Evolutionary conservation across 805 yeast genomes (phyloP), one percentile per base, ranked within the genome.

Genomic region (Candida gorgasii): DNA sequence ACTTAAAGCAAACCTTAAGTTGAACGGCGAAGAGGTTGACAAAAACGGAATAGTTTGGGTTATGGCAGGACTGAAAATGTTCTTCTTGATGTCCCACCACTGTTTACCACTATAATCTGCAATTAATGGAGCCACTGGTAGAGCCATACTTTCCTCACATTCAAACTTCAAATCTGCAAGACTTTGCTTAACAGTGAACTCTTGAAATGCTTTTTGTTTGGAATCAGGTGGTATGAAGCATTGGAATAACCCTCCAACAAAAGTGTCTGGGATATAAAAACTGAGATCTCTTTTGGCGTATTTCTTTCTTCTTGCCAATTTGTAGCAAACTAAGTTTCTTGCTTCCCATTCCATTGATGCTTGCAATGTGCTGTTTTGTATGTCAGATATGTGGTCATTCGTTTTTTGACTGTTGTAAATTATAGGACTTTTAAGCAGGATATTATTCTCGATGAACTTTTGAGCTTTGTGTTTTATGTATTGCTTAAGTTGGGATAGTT

Each of bases 161-260:
- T 43, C 36, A 27, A 69, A 50, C 1, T 58, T 53, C 27, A 60
- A 51, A 1, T 47, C 42, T 17, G 51, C 44, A 11, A 55, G 35
- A 9, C 46, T 45, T 5, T 47, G 40, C 6, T 42, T 15, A 1
- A 47, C 41, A 8, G 43, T 22, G 19, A 54, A 47, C 30, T 45
- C 20, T 40, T 47, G 43, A 57, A 53, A 39, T 51, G 60, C 20
- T 38, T 45, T 33, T 15, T 26, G 34, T 42, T 65, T 69, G 4
- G 48, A 49, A 1, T 53, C 59, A 14, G 53, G 44, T 2, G 70
- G 52, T 1, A 74, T 44, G 9, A 70, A 61, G 51, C 86, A 80
- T 42, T 71, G 70, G 57, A 73, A 85, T 2, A 84, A 50, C 0
- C 81, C 89, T 5, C 90, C 92, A 2, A 85, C 76, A 62, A 78